Percentiles rank a stretch among this genome's conserved stretches.
Evolutionary conservation across 306 rosid species (phyloP).

Genomic region (Spatholobus suberectus): DNA sequence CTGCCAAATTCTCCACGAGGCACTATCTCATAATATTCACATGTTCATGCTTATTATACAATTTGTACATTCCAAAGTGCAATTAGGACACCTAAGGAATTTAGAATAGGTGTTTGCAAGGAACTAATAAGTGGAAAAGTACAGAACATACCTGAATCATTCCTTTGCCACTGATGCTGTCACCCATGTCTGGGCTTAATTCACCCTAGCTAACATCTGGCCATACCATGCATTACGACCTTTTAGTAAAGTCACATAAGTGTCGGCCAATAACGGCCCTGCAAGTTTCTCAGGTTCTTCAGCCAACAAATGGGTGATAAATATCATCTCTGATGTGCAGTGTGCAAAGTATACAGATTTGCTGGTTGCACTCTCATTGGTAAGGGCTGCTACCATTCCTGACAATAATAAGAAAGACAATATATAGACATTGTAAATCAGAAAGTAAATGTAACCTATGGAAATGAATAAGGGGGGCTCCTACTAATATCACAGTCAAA

Average conservation of each 20-base stretch:
- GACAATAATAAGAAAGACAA: slow-evolving; percentile 12
- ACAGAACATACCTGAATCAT: slow-evolving; percentile 80
- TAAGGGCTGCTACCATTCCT: slow-evolving; percentile 98
- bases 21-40: neutral
- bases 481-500: neutral
- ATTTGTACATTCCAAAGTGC: slow-evolving; percentile 9
- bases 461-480: neutral
- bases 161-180: slow-evolving; percentile 90
- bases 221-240: slow-evolving; percentile 72
- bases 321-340: slow-evolving; percentile 95
- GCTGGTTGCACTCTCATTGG: slow-evolving; percentile 96
- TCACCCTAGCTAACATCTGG: slow-evolving; percentile 88
- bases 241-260: slow-evolving; percentile 86
- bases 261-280: slow-evolving; percentile 90
- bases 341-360: slow-evolving; percentile 94
- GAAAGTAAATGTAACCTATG: slow-evolving; percentile 3
- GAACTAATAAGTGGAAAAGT: neutral
- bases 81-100: neutral
- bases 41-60: neutral
- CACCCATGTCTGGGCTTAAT: slow-evolving; percentile 88
- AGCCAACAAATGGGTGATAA: slow-evolving; percentile 62
- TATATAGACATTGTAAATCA: neutral
- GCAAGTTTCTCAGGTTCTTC: slow-evolving; percentile 94
- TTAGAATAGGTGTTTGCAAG: slow-evolving; percentile 1
- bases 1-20: neutral